Base-by-base conservation (phyloP, 2,329 filamentous ascomycete species). In the Ceratocystis ficicola region DNA sequence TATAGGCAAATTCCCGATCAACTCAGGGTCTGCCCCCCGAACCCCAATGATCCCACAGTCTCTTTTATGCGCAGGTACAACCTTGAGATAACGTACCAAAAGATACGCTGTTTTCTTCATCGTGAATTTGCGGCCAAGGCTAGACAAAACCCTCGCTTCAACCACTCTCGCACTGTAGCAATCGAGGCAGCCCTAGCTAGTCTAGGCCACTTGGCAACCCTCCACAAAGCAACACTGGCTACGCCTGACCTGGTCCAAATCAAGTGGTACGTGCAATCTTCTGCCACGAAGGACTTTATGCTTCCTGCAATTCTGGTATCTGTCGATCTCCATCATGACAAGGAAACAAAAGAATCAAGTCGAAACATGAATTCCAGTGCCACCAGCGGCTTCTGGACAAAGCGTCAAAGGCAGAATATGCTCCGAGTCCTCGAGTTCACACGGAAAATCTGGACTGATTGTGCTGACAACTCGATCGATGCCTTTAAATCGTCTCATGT, bases 21-120 rank as follows among this genome's bases (percentile, higher is more conserved):
- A 95, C 70, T 85, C 86, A 41, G 81, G 86, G 50, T 63, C 17
- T 44, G 41, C 0, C 80, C 95, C 67, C 87, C 92, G 67, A 87
- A 90, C 65, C 86, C 84, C 3, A 80, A 86, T 60, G 92, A 96
- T 71, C 86, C 95, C 20, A 85, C 94, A 74, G 89, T 90, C 30
- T 82, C 94, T 68, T 86, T 96, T 67, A 87, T 95, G 77, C 88
- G 92, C 63, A 86, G 92, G 32, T 92, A 91, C 73, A 88, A 88
- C 66, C 78, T 96, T 41, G 89, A 94, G 68, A 86, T 94, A 62
- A 77, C 96, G 4, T 95, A 91, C 72, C 86, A 95, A 69, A 96
- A 95, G 76, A 88, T 91, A 20, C 82, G 95, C 71, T 95, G 90
- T 71, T 83, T 96, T 25, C 81, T 99, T 48, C 94, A 99, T 74